Base-by-base conservation (phyloP, 345 rosid genomes). In the Barbarea vulgaris region DNA sequence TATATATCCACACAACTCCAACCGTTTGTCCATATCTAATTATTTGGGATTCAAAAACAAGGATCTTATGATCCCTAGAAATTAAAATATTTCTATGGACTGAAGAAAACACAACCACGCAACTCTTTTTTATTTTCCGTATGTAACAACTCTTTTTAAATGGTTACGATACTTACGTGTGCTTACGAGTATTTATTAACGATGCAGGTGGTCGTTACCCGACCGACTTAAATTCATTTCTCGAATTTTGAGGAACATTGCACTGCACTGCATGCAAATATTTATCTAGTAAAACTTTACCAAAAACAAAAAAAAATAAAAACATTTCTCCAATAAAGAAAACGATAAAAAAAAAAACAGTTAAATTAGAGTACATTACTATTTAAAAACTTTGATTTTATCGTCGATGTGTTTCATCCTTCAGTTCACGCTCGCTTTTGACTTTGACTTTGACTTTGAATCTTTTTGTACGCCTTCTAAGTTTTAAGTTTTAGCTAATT, bases 201-300 rank as follows among this genome's bases (percentile, higher is more conserved):
- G 70, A 54, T 63, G 27, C 53, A 46, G 80, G 76, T 77, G 27
- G 67, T 46, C 48, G 80, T 70, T 77, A 77, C 75, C 6, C 12
- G 60, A 55, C 46, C 65, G 60, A 64, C 71, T 77, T 77, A 14
- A 77, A 70, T 77, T 70, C 70, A 34, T 33, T 75, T 69, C 75
- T 69, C 52, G 70, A 63, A 25, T 44, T 69, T 76, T 61, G 79
- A 52, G 74, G 6, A 76, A 28, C 57, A 61, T n/a, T 25, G 53
- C 47, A 41, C 17, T 41, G 17, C 47, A 41, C 6, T 41, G 5
- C 65, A 55, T 69, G 64, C 75, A 52, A 51, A 60, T 55, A 51
- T 28, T 28, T 51, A 15, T 39, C 7, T 5, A 17, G 31, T 55
- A 56, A 50, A 18, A 68, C 33, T 30, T 30, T 30, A 7, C 21